These are phyloP conservation scores for Phytophthora fragariae DNA, from an alignment of 352 stramenopile species.

Conservation along the genomic window DNA sequence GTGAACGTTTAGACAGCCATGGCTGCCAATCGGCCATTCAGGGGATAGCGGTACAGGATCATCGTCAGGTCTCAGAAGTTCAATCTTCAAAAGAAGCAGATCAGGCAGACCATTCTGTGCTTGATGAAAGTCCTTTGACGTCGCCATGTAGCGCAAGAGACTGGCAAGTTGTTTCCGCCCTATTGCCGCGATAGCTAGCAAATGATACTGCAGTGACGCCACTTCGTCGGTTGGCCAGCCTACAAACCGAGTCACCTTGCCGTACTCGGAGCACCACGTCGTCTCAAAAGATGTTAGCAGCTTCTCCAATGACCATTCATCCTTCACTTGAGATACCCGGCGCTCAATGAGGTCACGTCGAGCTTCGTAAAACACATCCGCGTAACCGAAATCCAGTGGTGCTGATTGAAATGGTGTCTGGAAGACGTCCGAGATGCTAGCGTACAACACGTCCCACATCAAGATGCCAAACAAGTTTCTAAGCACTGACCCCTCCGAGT, in stretches of 20 bases:
- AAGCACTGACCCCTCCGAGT: slow-evolving; percentile 82
- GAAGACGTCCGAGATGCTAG: slow-evolving; percentile 82
- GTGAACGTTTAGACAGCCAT: slow-evolving; percentile 55
- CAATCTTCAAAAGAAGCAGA: slow-evolving; percentile 60
- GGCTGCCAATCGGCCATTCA: slow-evolving; percentile 35
- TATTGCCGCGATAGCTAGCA: slow-evolving; percentile 62
- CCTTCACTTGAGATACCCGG: slow-evolving; percentile 50
- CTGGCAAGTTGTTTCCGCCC: slow-evolving; percentile 46
- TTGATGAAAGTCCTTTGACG: slow-evolving; percentile 70
- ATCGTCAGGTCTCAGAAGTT: not conserved
- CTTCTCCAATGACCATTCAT: slow-evolving; percentile 49
- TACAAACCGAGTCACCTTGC: slow-evolving; percentile 74
- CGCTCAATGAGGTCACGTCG: slow-evolving; percentile 56
- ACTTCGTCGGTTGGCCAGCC: slow-evolving; percentile 49
- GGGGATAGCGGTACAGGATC: slow-evolving; percentile 14
- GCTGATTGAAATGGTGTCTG: slow-evolving; percentile 84
- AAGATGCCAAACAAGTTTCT: slow-evolving; percentile 84
- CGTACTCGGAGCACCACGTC: slow-evolving; percentile 53
- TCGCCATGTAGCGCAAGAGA: slow-evolving; percentile 72
- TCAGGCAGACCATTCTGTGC: slow-evolving; percentile 81
- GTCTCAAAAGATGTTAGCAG: slow-evolving; percentile 48
- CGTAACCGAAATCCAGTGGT: slow-evolving; percentile 79
- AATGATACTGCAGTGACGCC: slow-evolving; percentile 54
- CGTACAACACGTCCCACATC: slow-evolving; percentile 91
- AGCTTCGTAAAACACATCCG: slow-evolving; percentile 55